Conservation (phyloP, 1,139 yeast genomes). For the Torulaspora pretoriensis region DNA sequence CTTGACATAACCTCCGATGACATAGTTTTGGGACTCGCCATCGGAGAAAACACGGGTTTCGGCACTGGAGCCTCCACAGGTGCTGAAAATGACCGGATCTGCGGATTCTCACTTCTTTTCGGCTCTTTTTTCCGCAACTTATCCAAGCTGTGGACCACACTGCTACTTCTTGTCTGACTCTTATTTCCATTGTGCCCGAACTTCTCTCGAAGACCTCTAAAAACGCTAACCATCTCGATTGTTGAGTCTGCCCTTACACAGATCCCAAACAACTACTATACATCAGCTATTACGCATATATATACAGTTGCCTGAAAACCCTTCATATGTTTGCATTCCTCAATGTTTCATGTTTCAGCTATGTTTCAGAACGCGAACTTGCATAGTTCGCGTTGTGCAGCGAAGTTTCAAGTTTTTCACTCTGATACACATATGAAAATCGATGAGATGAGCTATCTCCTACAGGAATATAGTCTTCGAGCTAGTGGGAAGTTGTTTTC, state of each 20-base stretch:
- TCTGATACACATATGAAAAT: not conserved
- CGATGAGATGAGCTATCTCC: constrained; percentile 6
- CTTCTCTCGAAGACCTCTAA: constrained; percentile 13
- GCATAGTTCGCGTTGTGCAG: not conserved
- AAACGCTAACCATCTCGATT: constrained; percentile 5
- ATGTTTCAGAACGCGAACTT: constrained; percentile 16
- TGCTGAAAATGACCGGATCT: constrained; percentile 10
- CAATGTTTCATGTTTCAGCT: constrained; percentile 11
- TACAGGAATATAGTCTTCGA: no score
- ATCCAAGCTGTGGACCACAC: constrained; percentile 14
- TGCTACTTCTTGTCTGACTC: constrained; percentile 11
- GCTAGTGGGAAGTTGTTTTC: not conserved
- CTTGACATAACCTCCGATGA: constrained; percentile 8
- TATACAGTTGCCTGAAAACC: constrained; percentile 1
- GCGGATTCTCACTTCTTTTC: constrained; percentile 5
- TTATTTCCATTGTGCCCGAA: constrained; percentile 10
- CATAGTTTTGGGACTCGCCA: constrained; percentile 5
- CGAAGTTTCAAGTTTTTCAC: constrained; percentile 1
- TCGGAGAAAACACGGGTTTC: constrained; percentile 6
- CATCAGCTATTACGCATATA: not conserved
- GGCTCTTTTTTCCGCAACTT: constrained; percentile 8
- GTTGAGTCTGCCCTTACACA: not conserved
- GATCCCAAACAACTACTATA: not conserved
- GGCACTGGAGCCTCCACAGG: constrained; percentile 8
- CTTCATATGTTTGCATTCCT: not conserved